phyloP scores from a whole-genome alignment of 2,329 filamentous ascomycete genomes.

The Colletotrichum sp. region DNA sequence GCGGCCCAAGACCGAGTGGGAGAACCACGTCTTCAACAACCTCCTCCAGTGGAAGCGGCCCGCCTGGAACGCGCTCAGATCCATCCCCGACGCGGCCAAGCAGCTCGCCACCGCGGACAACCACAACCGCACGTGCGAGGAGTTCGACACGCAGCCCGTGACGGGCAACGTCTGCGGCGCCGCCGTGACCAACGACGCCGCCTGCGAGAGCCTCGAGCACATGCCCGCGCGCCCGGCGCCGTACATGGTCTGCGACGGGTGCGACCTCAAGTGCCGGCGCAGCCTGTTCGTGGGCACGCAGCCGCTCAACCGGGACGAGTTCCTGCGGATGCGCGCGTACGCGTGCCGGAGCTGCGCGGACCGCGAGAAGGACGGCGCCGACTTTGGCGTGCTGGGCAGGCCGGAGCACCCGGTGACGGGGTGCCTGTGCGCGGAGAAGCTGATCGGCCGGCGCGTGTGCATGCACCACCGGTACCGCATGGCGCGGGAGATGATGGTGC shows the following conservation, averaged over 20 bases:
- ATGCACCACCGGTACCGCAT: constrained; percentile 35
- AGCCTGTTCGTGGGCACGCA: constrained; percentile 19
- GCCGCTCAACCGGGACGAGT: constrained; percentile 22
- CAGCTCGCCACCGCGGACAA: background rate
- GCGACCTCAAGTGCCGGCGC: constrained; percentile 24
- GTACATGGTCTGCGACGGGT: constrained; percentile 26
- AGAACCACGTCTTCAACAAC: background rate
- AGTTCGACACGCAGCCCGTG: background rate
- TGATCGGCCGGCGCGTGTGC: constrained; percentile 37
- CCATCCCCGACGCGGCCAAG: constrained; percentile 13
- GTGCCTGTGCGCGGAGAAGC: constrained; percentile 39
- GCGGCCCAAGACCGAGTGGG: background rate
- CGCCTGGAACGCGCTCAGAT: constrained; percentile 9
- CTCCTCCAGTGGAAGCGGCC: constrained; percentile 17
- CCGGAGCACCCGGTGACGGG: constrained; percentile 31
- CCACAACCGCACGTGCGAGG: background rate
- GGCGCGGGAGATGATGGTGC: constrained; percentile 25
- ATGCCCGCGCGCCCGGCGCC: background rate
- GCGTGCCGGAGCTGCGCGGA: constrained; percentile 36
- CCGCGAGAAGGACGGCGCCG: background rate
- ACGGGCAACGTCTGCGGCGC: background rate
- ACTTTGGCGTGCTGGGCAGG: background rate
- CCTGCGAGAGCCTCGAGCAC: constrained; percentile 25
- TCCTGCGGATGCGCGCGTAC: constrained; percentile 39
- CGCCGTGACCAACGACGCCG: background rate